Conservation (phyloP, 1,284 basidiomycete species). For the Chiua sp. region DNA sequence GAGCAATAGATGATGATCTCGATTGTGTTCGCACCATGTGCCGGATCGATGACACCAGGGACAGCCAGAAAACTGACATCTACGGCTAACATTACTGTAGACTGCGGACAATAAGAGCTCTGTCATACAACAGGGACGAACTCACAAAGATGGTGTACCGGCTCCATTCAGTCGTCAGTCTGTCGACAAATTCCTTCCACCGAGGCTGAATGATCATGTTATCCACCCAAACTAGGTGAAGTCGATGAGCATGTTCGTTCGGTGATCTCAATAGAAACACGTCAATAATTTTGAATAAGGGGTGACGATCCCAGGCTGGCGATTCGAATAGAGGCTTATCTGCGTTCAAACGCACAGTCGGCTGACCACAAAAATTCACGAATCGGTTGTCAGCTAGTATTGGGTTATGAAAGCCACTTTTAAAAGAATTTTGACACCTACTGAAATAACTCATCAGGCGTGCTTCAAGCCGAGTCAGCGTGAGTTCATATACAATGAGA, state of each 20-base stretch:
- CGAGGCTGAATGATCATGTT: constrained; percentile 28
- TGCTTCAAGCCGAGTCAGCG: constrained; percentile 13
- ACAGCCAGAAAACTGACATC: constrained; percentile 26
- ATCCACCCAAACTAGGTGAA: constrained; percentile 28
- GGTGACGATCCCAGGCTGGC: constrained; percentile 11
- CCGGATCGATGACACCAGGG: constrained; percentile 1
- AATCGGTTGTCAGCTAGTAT: constrained; percentile 20
- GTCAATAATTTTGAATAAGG: constrained; percentile 4
- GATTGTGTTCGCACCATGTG: background rate
- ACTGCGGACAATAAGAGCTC: constrained; percentile 16
- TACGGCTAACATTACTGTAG: constrained; percentile 26
- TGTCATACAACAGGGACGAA: background rate
- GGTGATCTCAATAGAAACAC: constrained; percentile 18
- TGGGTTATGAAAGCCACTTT: background rate
- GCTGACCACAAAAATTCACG: constrained; percentile 18
- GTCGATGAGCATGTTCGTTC: constrained; percentile 15
- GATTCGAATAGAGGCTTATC: constrained; percentile 7
- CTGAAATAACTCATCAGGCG: constrained; percentile 22
- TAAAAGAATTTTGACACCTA: no score
- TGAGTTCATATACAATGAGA: background rate
- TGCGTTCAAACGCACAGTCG: constrained; percentile 19
- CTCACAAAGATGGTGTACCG: constrained; percentile 56
- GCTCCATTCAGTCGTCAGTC: constrained; percentile 54
- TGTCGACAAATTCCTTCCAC: constrained; percentile 43
- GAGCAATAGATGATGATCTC: constrained; percentile 22